Evolutionary conservation across 805 yeast genomes (phyloP).

Genomic region (Monosporozyma yasuniensis): DNA sequence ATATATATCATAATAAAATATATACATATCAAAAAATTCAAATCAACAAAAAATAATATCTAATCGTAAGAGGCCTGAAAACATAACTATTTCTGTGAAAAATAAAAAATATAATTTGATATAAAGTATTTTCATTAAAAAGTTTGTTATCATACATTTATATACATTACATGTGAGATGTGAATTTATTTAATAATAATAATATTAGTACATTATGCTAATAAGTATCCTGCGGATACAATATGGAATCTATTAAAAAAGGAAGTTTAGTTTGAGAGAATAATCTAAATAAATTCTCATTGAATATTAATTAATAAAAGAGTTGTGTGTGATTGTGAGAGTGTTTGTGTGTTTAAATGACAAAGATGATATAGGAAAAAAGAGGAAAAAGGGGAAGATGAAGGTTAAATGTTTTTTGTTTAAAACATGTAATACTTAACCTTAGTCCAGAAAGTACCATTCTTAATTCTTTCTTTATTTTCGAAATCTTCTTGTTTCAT

Average conservation of each 20-base stretch:
- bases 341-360: no score
- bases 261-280: neutral
- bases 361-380: neutral
- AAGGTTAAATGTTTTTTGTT: slow-evolving; percentile 3
- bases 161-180: neutral
- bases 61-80: no score
- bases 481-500: slow-evolving; percentile 36
- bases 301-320: slow-evolving; percentile 1
- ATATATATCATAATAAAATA: neutral
- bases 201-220: neutral
- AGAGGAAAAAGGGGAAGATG: neutral
- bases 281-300: neutral
- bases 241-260: neutral
- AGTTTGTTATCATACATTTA: neutral
- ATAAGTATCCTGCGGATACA: slow-evolving; percentile 2
- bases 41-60: neutral
- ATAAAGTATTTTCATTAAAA: slow-evolving; percentile 1
- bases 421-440: slow-evolving; percentile 34
- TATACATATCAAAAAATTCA: neutral
- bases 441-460: slow-evolving; percentile 26
- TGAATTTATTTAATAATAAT: neutral
- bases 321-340: neutral
- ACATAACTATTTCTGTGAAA: no score
- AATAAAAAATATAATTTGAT: no score
- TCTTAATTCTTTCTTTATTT: slow-evolving; percentile 20